Evolutionary conservation across 768 basidiomycete species (phyloP), one percentile per base, ranked within the genome.

Genomic region (Amanita fuliginea): DNA sequence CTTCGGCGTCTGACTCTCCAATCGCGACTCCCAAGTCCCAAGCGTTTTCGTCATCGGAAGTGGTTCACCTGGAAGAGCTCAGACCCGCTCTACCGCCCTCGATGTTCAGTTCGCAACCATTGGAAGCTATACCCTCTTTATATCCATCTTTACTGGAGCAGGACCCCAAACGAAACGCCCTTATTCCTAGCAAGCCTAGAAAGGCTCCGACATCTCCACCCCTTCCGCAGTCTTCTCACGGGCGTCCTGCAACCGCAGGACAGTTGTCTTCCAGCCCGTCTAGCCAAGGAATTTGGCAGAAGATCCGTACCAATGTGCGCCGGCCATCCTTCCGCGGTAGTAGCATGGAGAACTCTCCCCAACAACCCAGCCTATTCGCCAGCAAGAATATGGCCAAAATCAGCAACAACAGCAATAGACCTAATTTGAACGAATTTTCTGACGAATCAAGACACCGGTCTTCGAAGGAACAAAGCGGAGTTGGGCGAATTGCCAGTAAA

Each of bases 271-370:
- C 39, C 16, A 49, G 46, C 48, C 50, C 26, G 43, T 54, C 39
- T 36, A 53, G 45, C 33, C 54, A 48, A 11, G 59, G 65, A 16
- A 54, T 74, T 3, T 74, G 72, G 72, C 57, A 62, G 21, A 71
- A 65, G 51, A 44, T 69, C 13, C 68, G 64, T 47, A 62, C 55
- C 3, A 68, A 63, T 42, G 59, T 65, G 9, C 63, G 56, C 34
- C 56, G 61, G 19, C 53, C 63, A 7, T 52, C 60, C 1, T 54
- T 60, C 37, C 46, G 45, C 9, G 47, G 26, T 33, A 47, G 48
- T 28, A 4, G 32, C 24, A 35, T 41, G 22, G 37, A 51, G 11
- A 26, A 32, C 4, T 13, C 39, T 42, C 18, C 46, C 4, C 52
- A 46, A 28, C 49, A 34, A 24, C 16, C 26, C 1, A 30, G 13